phyloP scores from a whole-genome alignment of 192 early-diverging fungal species.

The Coemansia nantahalensis region DNA sequence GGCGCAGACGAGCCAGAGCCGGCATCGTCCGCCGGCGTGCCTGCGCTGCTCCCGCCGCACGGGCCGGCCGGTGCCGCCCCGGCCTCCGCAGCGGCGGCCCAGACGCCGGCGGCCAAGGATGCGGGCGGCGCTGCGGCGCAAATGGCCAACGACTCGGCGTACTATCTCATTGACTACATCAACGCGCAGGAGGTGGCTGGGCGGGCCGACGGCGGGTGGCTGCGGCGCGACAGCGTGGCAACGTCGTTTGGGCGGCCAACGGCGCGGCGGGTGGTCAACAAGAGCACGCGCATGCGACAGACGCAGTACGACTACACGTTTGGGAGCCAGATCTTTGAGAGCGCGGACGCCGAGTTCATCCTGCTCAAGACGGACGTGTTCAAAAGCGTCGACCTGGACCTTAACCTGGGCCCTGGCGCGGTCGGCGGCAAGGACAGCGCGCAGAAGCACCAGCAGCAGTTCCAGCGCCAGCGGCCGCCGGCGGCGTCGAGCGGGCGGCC shows the following conservation, averaged over 20 bases:
- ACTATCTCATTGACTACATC: slow-evolving; percentile 51
- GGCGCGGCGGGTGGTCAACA: slow-evolving; percentile 41
- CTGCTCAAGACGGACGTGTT: slow-evolving; percentile 46
- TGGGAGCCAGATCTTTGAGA: slow-evolving; percentile 52
- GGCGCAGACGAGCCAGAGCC: no score
- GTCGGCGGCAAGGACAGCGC: not conserved
- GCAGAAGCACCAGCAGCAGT: no score
- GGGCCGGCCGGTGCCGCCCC: no score
- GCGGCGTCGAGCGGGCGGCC: slow-evolving; percentile 1
- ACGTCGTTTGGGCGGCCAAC: slow-evolving; percentile 5
- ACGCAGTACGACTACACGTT: slow-evolving; percentile 52
- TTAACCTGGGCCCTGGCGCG: not conserved
- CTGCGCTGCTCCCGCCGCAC: no score
- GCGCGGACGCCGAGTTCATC: slow-evolving; percentile 39
- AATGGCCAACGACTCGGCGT: slow-evolving; percentile 15
- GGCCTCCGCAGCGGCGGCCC: no score
- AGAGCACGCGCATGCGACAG: slow-evolving; percentile 42
- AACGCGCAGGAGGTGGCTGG: slow-evolving; percentile 14
- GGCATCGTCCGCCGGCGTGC: no score
- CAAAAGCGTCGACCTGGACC: slow-evolving; percentile 14
- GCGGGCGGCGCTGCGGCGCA: not conserved
- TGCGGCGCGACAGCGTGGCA: not conserved
- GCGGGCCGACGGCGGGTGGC: not conserved
- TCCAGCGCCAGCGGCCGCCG: not conserved
- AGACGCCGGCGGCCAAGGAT: slow-evolving; percentile 1